Evolutionary conservation across 345 rosid species (phyloP).

Genomic region (Eucalyptus globulus): DNA sequence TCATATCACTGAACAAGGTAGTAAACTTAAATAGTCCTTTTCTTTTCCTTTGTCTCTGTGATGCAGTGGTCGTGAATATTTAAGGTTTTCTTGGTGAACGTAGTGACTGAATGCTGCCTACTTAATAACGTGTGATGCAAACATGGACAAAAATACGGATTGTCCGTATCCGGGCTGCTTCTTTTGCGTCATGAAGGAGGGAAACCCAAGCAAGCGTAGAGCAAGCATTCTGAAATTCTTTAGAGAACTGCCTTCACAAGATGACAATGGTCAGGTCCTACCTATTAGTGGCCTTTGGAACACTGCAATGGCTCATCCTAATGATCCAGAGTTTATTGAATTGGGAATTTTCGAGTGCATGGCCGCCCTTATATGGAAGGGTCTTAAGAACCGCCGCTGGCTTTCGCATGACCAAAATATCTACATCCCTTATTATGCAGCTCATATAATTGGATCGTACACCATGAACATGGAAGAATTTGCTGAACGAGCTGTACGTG

Average conservation of each 20-base stretch:
- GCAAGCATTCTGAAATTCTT: constrained; percentile 88
- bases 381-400: constrained; percentile 91
- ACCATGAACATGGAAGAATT: constrained; percentile 99
- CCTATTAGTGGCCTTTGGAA: constrained; percentile 99
- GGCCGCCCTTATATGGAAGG: constrained; percentile 94
- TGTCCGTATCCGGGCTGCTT: constrained; percentile 99
- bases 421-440: constrained; percentile 97
- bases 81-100: background rate
- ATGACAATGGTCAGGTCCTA: constrained; percentile 95
- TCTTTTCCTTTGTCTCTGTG: background rate
- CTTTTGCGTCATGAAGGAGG: constrained; percentile 99
- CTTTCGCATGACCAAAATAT: constrained; percentile 94
- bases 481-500: constrained; percentile 73
- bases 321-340: constrained; percentile 93
- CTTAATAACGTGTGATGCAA: background rate
- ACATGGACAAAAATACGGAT: constrained; percentile 75
- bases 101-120: background rate
- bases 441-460: constrained; percentile 96
- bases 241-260: constrained; percentile 89
- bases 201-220: constrained; percentile 89
- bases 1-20: background rate
- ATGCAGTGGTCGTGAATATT: background rate
- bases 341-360: constrained; percentile 97
- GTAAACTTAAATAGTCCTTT: background rate
- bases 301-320: constrained; percentile 99